Evolutionary conservation across 306 rosid species (phyloP), one percentile per base, ranked within the genome.

Genomic region (Argentina anserina): DNA sequence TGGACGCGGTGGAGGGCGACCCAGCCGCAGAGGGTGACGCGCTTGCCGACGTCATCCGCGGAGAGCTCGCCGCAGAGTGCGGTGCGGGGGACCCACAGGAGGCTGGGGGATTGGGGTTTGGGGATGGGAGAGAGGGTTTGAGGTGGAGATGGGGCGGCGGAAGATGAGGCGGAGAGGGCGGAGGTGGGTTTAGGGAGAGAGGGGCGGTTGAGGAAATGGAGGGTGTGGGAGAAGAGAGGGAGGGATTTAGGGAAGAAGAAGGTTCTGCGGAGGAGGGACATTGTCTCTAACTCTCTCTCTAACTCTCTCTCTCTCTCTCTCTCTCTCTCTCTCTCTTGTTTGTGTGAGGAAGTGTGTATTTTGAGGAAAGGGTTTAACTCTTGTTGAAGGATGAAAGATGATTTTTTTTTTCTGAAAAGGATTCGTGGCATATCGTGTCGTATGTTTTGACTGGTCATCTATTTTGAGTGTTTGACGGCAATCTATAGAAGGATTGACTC

Each of bases 1-100:
- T 94, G 97, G 77, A 94, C 85, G 52, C 98, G 83, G 73, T 91
- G 98, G 70, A 91, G 89, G 3, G 98, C 96, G 75, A 94, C 97
- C 97, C 97, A 94, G 6, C 98, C 98, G 80, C 97, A 94, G 49
- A 94, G 87, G 31, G 55, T 81, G 56, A 91, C 95, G 72, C 76
- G 84, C 77, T 88, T 81, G 21, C 95, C 96, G 23, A 86, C 90
- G 66, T 91, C 91, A 26, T 75, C 72, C 3, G 26, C 63, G 62
- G 87, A 84, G 75, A 94, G 70, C 0, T 94, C 76, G 28, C 97
- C 96, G 36, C 95, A 94, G 20, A 73, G 73, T 37, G 66, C 81
- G 39, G 86, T 91, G 33, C 95, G 87, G 39, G 81, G 50, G 58
- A 91, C 86, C 98, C 98, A 94, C 9, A 71, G 81, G 36, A 80